Conservation (phyloP, 2,329 filamentous ascomycete species). For the Orbilia brochopaga region DNA sequence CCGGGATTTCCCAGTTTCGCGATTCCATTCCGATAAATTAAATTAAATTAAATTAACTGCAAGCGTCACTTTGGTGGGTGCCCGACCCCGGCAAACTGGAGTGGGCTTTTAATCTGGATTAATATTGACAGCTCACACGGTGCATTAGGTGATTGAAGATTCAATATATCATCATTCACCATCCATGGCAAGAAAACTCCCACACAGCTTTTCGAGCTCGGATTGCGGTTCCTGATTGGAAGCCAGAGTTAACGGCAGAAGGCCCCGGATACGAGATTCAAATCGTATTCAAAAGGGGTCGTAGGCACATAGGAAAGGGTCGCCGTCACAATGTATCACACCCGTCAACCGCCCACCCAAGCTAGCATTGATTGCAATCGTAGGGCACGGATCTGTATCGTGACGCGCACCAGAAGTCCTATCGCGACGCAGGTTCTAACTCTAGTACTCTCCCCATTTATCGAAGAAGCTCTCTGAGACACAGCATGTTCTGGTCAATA, state of each 20-base stretch:
- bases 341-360: neutral
- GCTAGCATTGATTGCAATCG: too few relatives aligned
- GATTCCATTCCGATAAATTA: conserved; percentile 50
- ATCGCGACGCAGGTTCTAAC: conserved; percentile 43
- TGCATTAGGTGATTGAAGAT: conserved; percentile 4
- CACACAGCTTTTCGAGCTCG: conserved; percentile 38
- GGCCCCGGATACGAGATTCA: neutral
- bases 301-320: neutral
- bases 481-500: neutral
- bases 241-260: conserved; percentile 2
- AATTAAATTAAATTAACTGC: conserved; percentile 45
- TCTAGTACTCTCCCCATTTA: conserved; percentile 21
- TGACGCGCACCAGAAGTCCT: conserved; percentile 11
- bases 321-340: neutral
- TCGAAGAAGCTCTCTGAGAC: conserved; percentile 32
- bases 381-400: too few relatives aligned
- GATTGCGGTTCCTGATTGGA: conserved; percentile 27
- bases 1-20: conserved; percentile 33
- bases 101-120: conserved; percentile 34
- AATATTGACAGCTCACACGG: conserved; percentile 40
- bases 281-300: neutral
- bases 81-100: conserved; percentile 35
- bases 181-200: conserved; percentile 49
- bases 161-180: conserved; percentile 22
- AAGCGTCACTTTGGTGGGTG: conserved; percentile 31